Conservation (phyloP, 257 asterid genomes). For the Fraxinus pennsylvanica region DNA sequence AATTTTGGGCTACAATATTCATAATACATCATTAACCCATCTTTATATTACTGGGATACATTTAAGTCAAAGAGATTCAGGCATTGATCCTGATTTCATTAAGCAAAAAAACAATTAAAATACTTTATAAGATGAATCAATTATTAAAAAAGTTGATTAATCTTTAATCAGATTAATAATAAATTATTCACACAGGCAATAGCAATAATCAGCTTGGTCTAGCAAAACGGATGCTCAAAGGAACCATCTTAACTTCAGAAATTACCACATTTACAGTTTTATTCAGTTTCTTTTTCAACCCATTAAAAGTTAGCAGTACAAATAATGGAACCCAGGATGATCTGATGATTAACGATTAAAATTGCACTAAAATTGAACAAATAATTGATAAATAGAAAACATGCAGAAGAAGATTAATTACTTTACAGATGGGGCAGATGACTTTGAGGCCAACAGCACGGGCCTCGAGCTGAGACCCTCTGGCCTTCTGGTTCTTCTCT, state of each 20-base stretch:
- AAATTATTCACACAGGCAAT: background rate
- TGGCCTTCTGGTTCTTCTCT: conserved; percentile 72
- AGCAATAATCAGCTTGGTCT: background rate
- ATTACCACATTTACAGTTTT: background rate
- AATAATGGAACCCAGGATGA: background rate
- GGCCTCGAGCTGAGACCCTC: conserved; percentile 94
- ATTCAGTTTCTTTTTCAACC: conserved; percentile 4
- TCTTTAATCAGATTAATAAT: background rate
- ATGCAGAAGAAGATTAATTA: conserved; percentile 25
- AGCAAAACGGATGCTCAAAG: background rate
- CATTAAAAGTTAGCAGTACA: background rate
- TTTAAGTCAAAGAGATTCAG: background rate
- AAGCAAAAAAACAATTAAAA: background rate
- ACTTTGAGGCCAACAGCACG: conserved; percentile 92
- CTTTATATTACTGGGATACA: background rate
- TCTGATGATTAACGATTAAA: background rate
- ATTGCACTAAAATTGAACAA: background rate
- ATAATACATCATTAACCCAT: background rate
- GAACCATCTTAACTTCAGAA: background rate
- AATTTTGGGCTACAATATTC: background rate
- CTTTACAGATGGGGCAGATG: conserved; percentile 58
- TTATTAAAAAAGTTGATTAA: background rate
- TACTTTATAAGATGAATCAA: background rate
- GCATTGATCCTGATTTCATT: background rate
- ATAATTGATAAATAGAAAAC: background rate